Conservation (phyloP, 441 rosid species). For the Metrosideros polymorpha region DNA sequence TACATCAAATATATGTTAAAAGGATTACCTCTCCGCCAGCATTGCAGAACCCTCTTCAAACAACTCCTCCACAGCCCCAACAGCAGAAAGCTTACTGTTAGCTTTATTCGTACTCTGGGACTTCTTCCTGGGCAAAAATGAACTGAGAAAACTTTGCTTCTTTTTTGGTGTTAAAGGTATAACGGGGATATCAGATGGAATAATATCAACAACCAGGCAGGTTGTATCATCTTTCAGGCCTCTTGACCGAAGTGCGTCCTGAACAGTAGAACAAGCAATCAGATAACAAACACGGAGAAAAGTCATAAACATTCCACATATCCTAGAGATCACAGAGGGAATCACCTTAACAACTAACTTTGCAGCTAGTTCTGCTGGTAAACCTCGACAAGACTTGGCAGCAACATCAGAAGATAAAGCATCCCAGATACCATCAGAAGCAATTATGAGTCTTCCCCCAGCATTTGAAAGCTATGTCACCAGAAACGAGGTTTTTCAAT, state of each 20-base stretch:
- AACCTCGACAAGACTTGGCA: constrained; percentile 86
- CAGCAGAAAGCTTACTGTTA: constrained; percentile 78
- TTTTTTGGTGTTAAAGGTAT: constrained; percentile 54
- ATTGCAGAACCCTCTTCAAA: constrained; percentile 99
- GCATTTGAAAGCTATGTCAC: constrained; percentile 64
- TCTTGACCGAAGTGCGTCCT: constrained; percentile 97
- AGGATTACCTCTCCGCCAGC: constrained; percentile 81
- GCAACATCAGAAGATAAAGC: constrained; percentile 86
- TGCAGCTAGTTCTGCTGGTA: constrained; percentile 93
- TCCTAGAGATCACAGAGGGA: not conserved
- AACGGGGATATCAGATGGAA: constrained; percentile 74
- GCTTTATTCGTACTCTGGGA: constrained; percentile 35
- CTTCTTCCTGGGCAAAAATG: constrained; percentile 63
- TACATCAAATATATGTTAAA: not conserved
- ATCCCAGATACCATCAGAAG: constrained; percentile 99
- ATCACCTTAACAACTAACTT: constrained; percentile 92
- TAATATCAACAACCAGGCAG: constrained; percentile 95
- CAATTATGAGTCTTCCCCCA: constrained; percentile 93
- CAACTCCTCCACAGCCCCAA: constrained; percentile 94
- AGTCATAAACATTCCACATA: not conserved
- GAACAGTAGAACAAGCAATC: constrained; percentile 1
- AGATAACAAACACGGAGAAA: not conserved
- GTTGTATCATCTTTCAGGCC: constrained; percentile 99
- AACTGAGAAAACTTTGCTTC: constrained; percentile 57
- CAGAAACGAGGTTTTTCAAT: not conserved